These are phyloP conservation scores for Parietichytrium sp. DNA, from an alignment of 108 stramenopile genomes.

Conservation along the genomic window DNA sequence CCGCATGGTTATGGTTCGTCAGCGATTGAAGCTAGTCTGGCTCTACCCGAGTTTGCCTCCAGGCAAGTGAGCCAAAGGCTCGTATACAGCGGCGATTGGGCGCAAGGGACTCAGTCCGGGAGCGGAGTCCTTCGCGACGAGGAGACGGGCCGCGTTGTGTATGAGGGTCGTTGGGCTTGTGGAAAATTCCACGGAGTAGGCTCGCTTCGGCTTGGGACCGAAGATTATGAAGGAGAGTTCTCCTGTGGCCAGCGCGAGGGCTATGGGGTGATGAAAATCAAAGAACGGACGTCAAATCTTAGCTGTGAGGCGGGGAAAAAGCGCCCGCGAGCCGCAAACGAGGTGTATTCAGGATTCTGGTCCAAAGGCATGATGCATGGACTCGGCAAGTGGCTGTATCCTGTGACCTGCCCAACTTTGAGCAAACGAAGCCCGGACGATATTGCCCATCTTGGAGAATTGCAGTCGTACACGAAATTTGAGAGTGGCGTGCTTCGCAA, in stretches of 20 bases:
- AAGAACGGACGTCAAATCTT: background rate
- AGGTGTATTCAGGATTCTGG: constrained; percentile 5
- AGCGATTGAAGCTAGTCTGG: background rate
- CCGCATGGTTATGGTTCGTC: background rate
- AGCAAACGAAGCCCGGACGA: background rate
- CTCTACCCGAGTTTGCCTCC: too few species aligned
- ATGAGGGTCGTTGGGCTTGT: background rate
- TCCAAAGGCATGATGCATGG: background rate
- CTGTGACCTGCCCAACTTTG: background rate
- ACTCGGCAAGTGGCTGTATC: background rate
- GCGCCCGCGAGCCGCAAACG: background rate
- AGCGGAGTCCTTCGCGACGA: background rate
- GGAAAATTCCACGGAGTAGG: background rate
- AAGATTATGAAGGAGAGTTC: background rate
- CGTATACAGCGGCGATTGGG: background rate
- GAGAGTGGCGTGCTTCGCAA: background rate
- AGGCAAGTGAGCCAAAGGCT: background rate
- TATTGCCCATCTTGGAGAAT: background rate
- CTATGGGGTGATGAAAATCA: background rate
- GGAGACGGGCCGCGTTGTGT: background rate
- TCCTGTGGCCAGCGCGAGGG: background rate
- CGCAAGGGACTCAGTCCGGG: background rate
- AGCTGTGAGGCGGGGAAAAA: background rate
- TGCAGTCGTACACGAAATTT: background rate
- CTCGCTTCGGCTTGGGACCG: background rate